Percentiles rank a stretch among this genome's conserved stretches.
Conservation (phyloP, 345 rosid species). For the Melaleuca quinquenervia region DNA sequence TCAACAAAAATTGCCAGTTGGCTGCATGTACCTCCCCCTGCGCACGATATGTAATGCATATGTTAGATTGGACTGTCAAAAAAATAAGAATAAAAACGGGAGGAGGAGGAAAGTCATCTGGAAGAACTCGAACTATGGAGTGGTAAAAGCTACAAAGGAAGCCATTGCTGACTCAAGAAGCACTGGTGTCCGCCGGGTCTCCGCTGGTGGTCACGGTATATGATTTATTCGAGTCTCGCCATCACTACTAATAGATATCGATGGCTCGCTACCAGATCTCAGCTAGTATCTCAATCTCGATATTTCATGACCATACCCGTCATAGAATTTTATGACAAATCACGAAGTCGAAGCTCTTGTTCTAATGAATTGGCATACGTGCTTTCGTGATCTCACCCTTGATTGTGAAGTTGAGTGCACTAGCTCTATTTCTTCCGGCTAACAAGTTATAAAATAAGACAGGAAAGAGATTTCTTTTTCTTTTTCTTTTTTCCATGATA, state of each 20-base stretch:
- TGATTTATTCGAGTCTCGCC: not conserved
- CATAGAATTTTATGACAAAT: not conserved
- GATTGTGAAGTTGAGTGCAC: not conserved
- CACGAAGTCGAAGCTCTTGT: not conserved
- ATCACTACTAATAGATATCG: no score
- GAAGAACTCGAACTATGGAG: not conserved
- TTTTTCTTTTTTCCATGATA: not conserved
- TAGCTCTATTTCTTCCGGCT: not conserved
- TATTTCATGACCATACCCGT: not conserved
- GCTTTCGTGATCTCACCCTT: not conserved
- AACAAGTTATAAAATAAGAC: not conserved
- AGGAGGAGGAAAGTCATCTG: not conserved
- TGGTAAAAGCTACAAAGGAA: not conserved
- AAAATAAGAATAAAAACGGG: not conserved
- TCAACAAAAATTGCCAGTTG: conserved; percentile 61
- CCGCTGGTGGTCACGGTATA: not conserved
- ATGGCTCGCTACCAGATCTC: not conserved
- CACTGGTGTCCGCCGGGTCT: not conserved
- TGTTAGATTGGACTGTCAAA: not conserved
- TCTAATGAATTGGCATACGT: not conserved
- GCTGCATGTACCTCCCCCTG: conserved; percentile 7
- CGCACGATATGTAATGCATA: not conserved
- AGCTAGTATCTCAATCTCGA: not conserved
- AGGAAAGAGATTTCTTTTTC: not conserved
- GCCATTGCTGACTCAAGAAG: not conserved